phyloP scores from a whole-genome alignment of 1,139 yeast species.

The Yamadazyma spencermartinsiae region DNA sequence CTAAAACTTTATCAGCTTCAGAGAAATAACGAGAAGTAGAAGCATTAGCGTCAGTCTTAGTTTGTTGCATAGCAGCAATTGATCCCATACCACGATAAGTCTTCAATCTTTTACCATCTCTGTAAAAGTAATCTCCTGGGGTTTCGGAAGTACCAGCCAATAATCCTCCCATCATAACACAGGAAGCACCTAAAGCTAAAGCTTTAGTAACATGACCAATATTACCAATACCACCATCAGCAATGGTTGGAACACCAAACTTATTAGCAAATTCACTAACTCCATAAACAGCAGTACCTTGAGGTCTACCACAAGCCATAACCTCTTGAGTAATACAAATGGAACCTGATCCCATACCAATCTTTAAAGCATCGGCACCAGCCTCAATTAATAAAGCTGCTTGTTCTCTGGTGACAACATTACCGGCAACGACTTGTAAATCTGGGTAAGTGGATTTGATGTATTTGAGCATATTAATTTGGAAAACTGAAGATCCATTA shows the following conservation, averaged over 20 bases:
- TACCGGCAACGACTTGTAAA: conserved; percentile 92
- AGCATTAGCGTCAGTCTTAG: conserved; percentile 85
- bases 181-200: conserved; percentile 92
- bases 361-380: conserved; percentile 97
- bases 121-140: conserved; percentile 97
- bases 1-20: conserved; percentile 91
- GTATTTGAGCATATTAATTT: conserved; percentile 89
- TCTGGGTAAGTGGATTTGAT: conserved; percentile 78
- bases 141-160: conserved; percentile 98
- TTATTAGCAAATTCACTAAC: conserved; percentile 85
- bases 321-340: conserved; percentile 99
- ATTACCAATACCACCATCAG: conserved; percentile 99
- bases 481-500: conserved; percentile 96
- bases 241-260: conserved; percentile 95
- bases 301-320: conserved; percentile 99
- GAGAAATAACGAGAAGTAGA: conserved; percentile 98
- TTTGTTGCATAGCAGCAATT: conserved; percentile 97
- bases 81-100: conserved; percentile 99
- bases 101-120: conserved; percentile 97
- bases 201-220: conserved; percentile 99
- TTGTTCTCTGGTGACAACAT: conserved; percentile 98
- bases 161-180: conserved; percentile 99
- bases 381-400: conserved; percentile 94
- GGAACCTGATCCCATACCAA: conserved; percentile 99
- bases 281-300: conserved; percentile 93